Percentiles rank a stretch among this genome's conserved stretches.
phyloP scores from a whole-genome alignment of 805 yeast species.

The Lachancea quebecensis region DNA sequence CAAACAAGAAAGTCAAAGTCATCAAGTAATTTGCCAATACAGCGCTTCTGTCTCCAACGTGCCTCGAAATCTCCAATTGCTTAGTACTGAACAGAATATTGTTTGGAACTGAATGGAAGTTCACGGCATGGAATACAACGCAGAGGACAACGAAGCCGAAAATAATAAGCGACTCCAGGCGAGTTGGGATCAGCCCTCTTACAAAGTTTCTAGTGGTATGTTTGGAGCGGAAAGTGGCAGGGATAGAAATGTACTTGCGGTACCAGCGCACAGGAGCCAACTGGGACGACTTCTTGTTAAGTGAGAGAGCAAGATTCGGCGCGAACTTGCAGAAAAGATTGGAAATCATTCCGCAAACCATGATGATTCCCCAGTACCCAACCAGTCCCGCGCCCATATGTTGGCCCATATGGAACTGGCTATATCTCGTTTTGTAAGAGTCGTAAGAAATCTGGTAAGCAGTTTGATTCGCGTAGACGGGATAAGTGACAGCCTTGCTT shows the following conservation, averaged over 20 bases:
- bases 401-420: slow-evolving; percentile 37
- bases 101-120: slow-evolving; percentile 12
- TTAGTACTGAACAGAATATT: slow-evolving; percentile 10
- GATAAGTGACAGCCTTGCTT: slow-evolving; percentile 30
- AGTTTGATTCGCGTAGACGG: slow-evolving; percentile 30
- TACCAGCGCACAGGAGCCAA: slow-evolving; percentile 8
- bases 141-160: slow-evolving; percentile 11
- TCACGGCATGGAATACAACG: slow-evolving; percentile 15
- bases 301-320: slow-evolving; percentile 31
- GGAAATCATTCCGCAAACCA: slow-evolving; percentile 36
- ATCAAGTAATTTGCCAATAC: slow-evolving; percentile 41
- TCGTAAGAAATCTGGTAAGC: slow-evolving; percentile 21
- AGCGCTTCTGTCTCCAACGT: slow-evolving; percentile 48
- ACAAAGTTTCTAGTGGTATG: slow-evolving; percentile 10
- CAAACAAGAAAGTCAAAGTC: slow-evolving; percentile 53
- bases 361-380: slow-evolving; percentile 43
- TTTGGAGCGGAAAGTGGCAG: slow-evolving; percentile 12
- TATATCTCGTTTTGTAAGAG: slow-evolving; percentile 28
- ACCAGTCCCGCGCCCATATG: slow-evolving; percentile 41
- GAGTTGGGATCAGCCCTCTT: slow-evolving; percentile 17
- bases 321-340: slow-evolving; percentile 37
- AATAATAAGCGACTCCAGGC: slow-evolving; percentile 17
- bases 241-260: slow-evolving; percentile 16
- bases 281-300: slow-evolving; percentile 25
- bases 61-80: slow-evolving; percentile 14